Conservation (phyloP, 306 rosid species). For the Datisca glomerata region DNA sequence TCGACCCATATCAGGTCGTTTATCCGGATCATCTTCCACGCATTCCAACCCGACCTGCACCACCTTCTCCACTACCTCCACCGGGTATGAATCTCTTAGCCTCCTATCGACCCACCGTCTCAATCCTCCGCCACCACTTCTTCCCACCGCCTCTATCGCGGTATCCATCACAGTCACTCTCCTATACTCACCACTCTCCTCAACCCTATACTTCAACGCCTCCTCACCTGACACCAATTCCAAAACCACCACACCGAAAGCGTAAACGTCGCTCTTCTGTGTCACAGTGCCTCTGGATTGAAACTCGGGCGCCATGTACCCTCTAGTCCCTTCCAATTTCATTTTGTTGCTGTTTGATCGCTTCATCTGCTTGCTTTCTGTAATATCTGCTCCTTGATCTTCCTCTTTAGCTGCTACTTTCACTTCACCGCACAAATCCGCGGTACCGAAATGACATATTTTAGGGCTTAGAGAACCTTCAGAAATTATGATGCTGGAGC, state of each 20-base stretch:
- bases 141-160: slow-evolving; percentile 42
- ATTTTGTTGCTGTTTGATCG: slow-evolving; percentile 26
- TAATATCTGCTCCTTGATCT: background rate
- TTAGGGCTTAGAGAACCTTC: slow-evolving; percentile 31
- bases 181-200: slow-evolving; percentile 25
- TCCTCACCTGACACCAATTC: slow-evolving; percentile 78
- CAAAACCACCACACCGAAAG: slow-evolving; percentile 77
- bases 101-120: slow-evolving; percentile 76
- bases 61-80: slow-evolving; percentile 66
- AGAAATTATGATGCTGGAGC: slow-evolving; percentile 53
- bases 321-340: slow-evolving; percentile 75
- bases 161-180: slow-evolving; percentile 64
- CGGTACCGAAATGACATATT: slow-evolving; percentile 80
- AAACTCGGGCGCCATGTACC: slow-evolving; percentile 89
- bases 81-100: slow-evolving; percentile 74
- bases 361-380: slow-evolving; percentile 4
- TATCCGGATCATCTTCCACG: slow-evolving; percentile 43
- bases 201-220: slow-evolving; percentile 36
- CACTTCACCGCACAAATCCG: slow-evolving; percentile 65
- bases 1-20: slow-evolving; percentile 71
- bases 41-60: slow-evolving; percentile 53
- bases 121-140: slow-evolving; percentile 24
- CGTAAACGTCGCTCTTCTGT: slow-evolving; percentile 72
- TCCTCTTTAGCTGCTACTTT: background rate
- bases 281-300: slow-evolving; percentile 44